Base-by-base conservation (phyloP, 2,329 filamentous ascomycete genomes). In the Paracoccidioides lutzii region DNA sequence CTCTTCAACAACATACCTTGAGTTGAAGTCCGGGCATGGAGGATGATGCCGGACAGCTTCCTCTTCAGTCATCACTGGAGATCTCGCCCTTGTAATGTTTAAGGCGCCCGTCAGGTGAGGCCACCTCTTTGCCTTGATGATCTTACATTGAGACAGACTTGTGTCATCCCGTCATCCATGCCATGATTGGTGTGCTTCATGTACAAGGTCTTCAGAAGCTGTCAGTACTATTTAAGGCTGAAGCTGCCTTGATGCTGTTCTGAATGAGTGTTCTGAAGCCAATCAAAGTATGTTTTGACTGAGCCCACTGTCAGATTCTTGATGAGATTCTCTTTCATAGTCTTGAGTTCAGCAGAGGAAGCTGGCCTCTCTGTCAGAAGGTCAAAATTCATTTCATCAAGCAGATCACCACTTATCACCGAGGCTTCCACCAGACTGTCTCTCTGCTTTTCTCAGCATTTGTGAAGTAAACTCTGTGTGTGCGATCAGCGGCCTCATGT, bases 211-310 rank as follows among this genome's bases (percentile, higher is more conserved):
- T 54, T 54, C 12, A 54, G 42, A 35, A 41, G n/a, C 42, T 22
- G n/a, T 22, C 52, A 54, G 40, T 54, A 54, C 35, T 54, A 9
- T 54, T 12, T 15, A 43, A 44, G 10, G 10, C 40, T 14, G 40
- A 42, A 5, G 10, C 40, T 42, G 10, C 10, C 10, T 42, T 53
- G 22, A 53, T 53, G 22, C 35, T 44, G 52, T 43, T 44, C 15
- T 15, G 49, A 12, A 30, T 53, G 52, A 30, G 52, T 53, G 28
- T 53, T 43, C 41, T 53, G 5, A 15, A 53, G 52, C 40, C 40
- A 53, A 38, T 53, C n/a, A 15, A 53, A 43, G 40, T 43, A 53
- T 14, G 52, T 15, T n/a, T 53, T 53, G 41, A 53, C 42, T 4
- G 2, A 32, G 52, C 32, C 12, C 30, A 40, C 38, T 28, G 22